phyloP scores from a whole-genome alignment of 345 rosid species.

The Euphorbia tirucalli region DNA sequence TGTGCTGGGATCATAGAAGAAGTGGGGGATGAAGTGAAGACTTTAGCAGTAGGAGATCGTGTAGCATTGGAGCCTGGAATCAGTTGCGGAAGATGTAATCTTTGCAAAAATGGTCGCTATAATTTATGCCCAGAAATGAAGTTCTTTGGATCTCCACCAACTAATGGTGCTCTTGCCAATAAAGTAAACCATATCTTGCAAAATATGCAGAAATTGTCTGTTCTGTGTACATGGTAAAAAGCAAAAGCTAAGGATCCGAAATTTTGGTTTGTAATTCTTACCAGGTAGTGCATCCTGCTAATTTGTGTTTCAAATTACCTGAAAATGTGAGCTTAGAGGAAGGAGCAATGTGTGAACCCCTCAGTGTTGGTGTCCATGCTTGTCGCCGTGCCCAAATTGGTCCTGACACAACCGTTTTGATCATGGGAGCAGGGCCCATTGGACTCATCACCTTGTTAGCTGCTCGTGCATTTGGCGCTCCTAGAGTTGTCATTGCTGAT shows the following conservation, averaged over 20 bases:
- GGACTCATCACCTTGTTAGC: conserved; percentile 88
- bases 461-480: conserved; percentile 89
- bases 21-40: conserved; percentile 72
- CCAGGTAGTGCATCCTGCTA: conserved; percentile 92
- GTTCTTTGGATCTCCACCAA: conserved; percentile 88
- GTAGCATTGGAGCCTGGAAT: conserved; percentile 94
- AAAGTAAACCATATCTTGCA: conserved; percentile 40
- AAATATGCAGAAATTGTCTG: not conserved
- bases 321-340: conserved; percentile 90
- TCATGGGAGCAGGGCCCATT: conserved; percentile 92
- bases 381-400: conserved; percentile 79
- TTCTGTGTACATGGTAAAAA: not conserved
- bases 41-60: conserved; percentile 64
- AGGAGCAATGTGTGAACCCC: conserved; percentile 97
- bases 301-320: conserved; percentile 82
- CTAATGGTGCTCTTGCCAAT: conserved; percentile 87
- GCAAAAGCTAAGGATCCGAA: not conserved
- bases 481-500: conserved; percentile 70
- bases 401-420: conserved; percentile 64
- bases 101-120: conserved; percentile 75
- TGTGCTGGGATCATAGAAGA: conserved; percentile 89
- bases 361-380: conserved; percentile 92
- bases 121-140: conserved; percentile 93
- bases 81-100: conserved; percentile 70
- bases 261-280: not conserved